phyloP scores from a whole-genome alignment of 768 basidiomycete species.

The Lactifluus subvellereus region DNA sequence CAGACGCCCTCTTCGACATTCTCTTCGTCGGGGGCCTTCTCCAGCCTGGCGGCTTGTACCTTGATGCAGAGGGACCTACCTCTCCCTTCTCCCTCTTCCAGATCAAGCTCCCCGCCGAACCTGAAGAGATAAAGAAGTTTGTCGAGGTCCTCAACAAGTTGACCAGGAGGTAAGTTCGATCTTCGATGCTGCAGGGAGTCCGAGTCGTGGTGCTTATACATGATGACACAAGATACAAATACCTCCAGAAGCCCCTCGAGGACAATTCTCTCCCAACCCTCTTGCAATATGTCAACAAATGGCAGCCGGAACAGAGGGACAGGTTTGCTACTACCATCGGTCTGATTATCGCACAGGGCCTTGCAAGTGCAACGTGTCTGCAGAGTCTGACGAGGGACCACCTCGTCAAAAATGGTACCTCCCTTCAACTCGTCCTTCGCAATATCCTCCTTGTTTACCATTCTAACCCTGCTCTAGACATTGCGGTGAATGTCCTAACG shows the following conservation, averaged over 20 bases:
- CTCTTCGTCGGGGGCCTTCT: slow-evolving; percentile 93
- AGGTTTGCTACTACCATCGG: slow-evolving; percentile 81
- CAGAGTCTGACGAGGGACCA: slow-evolving; percentile 87
- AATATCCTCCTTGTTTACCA: slow-evolving; percentile 1
- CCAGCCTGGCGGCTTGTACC: slow-evolving; percentile 88
- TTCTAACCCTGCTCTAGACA: slow-evolving; percentile 41
- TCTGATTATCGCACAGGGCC: slow-evolving; percentile 77
- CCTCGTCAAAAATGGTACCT: slow-evolving; percentile 84
- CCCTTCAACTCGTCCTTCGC: not conserved
- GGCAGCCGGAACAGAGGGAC: slow-evolving; percentile 69
- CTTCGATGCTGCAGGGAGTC: not conserved
- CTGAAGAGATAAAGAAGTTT: slow-evolving; percentile 88
- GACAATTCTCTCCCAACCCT: slow-evolving; percentile 74
- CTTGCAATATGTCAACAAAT: slow-evolving; percentile 85
- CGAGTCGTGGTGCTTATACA: slow-evolving; percentile 3
- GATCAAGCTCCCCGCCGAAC: slow-evolving; percentile 68
- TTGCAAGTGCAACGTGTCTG: slow-evolving; percentile 71
- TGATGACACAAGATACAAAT: slow-evolving; percentile 74
- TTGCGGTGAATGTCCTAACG: slow-evolving; percentile 70
- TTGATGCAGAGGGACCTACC: slow-evolving; percentile 80
- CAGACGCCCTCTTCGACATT: slow-evolving; percentile 93
- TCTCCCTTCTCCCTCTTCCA: slow-evolving; percentile 88
- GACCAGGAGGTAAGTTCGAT: slow-evolving; percentile 67
- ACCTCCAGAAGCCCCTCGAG: slow-evolving; percentile 96
- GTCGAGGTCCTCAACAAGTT: slow-evolving; percentile 94